A percentile compares a stretch with the other conserved stretches of the same genome.
Conservation (phyloP, 768 basidiomycete species). For the Lactarius trivialis region DNA sequence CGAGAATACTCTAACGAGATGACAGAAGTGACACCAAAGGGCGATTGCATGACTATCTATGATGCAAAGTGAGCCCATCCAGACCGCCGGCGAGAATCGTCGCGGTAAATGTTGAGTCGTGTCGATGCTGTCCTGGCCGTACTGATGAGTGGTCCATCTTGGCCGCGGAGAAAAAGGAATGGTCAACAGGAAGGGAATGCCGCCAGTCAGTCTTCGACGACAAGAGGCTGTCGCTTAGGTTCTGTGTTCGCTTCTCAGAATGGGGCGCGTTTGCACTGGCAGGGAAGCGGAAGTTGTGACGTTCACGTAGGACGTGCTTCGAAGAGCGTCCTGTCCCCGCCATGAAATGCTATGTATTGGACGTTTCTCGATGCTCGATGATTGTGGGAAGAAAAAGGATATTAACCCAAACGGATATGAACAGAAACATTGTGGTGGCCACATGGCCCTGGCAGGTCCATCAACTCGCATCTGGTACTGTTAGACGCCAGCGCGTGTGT, state of each 20-base stretch:
- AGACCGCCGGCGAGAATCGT: background rate
- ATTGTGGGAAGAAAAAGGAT: background rate
- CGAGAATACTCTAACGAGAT: background rate
- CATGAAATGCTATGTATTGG: constrained; percentile 1
- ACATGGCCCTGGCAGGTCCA: background rate
- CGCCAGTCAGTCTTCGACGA: background rate
- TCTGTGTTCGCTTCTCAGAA: background rate
- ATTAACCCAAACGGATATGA: background rate
- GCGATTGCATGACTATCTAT: background rate
- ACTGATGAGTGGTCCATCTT: background rate
- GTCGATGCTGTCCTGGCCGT: background rate
- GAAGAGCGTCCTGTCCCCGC: constrained; percentile 16
- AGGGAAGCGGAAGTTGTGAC: background rate
- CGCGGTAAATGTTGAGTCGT: background rate
- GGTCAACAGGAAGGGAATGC: background rate
- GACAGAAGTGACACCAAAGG: background rate
- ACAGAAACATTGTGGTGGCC: background rate
- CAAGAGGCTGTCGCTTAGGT: background rate
- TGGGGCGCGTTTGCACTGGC: background rate
- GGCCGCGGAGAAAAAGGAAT: background rate
- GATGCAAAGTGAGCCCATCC: background rate
- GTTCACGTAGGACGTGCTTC: constrained; percentile 5
- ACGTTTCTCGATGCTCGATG: background rate
- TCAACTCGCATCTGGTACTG: background rate
- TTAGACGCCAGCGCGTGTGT: background rate